These are phyloP conservation scores for Aspergillus udagawae DNA, from an alignment of 2,329 filamentous ascomycete genomes.

Conservation along the genomic window DNA sequence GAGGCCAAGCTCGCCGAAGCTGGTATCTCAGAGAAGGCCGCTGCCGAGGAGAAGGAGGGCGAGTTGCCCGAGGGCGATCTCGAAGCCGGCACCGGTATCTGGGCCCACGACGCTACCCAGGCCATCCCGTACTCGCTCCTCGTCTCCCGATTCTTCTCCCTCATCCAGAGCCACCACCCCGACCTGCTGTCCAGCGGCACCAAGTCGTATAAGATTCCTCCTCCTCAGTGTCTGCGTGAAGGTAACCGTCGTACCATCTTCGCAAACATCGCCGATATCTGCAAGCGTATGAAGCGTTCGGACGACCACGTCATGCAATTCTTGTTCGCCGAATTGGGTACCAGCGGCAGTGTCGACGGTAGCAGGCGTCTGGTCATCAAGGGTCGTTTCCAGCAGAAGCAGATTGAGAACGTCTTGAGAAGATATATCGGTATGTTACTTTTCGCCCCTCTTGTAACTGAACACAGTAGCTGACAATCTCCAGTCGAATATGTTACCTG, in stretches of 20 bases:
- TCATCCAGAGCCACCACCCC: slow-evolving; percentile 92
- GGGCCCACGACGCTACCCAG: slow-evolving; percentile 74
- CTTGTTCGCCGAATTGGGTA: slow-evolving; percentile 96
- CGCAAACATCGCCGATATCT: slow-evolving; percentile 97
- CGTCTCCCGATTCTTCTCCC: slow-evolving; percentile 87
- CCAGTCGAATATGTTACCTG: slow-evolving; percentile 94
- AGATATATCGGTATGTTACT: slow-evolving; percentile 79
- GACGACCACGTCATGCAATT: slow-evolving; percentile 98
- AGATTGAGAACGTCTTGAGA: slow-evolving; percentile 94
- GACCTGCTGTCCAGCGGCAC: slow-evolving; percentile 84
- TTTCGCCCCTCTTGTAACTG: neutral
- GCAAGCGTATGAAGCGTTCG: slow-evolving; percentile 98
- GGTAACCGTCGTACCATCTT: slow-evolving; percentile 99
- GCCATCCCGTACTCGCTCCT: slow-evolving; percentile 81
- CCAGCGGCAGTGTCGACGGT: slow-evolving; percentile 90
- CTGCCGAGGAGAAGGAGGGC: slow-evolving; percentile 53
- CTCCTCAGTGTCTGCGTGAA: slow-evolving; percentile 97
- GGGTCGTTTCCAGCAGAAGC: slow-evolving; percentile 99
- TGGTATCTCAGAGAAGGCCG: slow-evolving; percentile 56
- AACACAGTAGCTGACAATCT: slow-evolving; percentile 3
- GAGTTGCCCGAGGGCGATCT: slow-evolving; percentile 68
- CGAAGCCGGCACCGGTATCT: slow-evolving; percentile 84
- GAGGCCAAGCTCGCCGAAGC: slow-evolving; percentile 63
- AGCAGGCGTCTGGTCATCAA: slow-evolving; percentile 94
- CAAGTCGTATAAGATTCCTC: slow-evolving; percentile 98